Conservation (phyloP, 306 rosid species). For the Lathyrus oleraceus region DNA sequence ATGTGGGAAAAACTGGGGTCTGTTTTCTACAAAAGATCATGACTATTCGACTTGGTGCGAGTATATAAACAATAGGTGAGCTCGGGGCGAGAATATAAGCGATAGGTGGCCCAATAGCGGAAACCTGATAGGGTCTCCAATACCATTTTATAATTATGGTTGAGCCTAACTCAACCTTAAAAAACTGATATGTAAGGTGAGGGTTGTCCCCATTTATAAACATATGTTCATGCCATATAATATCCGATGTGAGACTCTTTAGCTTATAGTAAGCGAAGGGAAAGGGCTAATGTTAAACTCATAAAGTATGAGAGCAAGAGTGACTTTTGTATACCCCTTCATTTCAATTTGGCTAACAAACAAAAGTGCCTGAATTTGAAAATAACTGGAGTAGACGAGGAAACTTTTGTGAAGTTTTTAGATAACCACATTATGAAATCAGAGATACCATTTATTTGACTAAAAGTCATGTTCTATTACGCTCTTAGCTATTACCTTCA, state of each 20-base stretch:
- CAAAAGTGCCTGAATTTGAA: constrained; percentile 16
- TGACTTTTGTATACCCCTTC: neutral
- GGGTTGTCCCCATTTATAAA: too few species aligned
- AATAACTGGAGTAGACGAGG: neutral
- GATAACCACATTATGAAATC: neutral
- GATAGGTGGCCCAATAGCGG: too few species aligned
- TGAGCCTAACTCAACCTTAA: too few species aligned
- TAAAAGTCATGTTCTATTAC: neutral
- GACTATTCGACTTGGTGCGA: too few species aligned
- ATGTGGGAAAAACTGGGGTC: neutral
- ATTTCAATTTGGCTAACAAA: constrained; percentile 15
- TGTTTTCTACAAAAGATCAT: neutral
- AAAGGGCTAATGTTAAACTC: neutral
- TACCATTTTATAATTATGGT: too few species aligned
- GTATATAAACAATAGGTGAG: too few species aligned
- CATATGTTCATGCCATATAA: too few species aligned
- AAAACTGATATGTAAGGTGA: too few species aligned
- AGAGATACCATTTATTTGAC: neutral
- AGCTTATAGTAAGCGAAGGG: neutral
- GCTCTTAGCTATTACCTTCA: neutral
- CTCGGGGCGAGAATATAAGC: too few species aligned
- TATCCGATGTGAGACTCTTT: too few species aligned
- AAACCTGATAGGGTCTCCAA: too few species aligned
- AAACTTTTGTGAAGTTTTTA: neutral
- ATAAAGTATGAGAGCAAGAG: neutral